Percentiles rank a stretch among this genome's conserved stretches.
phyloP scores from a whole-genome alignment of 1,284 basidiomycete species.

The Marasmius sp. region DNA sequence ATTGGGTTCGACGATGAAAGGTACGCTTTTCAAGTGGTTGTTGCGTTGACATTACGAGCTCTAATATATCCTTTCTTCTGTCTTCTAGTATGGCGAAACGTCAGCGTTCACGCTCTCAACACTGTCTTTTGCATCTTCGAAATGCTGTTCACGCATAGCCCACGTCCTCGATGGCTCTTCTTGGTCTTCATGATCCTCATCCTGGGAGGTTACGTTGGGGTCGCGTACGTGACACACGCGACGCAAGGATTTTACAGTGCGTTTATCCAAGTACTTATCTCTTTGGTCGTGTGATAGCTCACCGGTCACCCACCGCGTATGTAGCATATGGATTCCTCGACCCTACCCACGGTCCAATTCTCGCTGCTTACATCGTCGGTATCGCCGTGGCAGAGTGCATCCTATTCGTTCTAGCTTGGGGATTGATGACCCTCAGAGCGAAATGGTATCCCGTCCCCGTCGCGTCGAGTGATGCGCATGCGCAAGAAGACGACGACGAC shows the following conservation, averaged over 20 bases:
- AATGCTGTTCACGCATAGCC: slow-evolving; percentile 50
- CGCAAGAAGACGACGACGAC: too few relatives aligned
- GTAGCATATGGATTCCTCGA: background rate
- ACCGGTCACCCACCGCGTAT: too few relatives aligned
- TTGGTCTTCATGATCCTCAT: slow-evolving; percentile 47
- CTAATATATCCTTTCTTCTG: background rate
- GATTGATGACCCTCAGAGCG: slow-evolving; percentile 31
- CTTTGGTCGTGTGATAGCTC: background rate
- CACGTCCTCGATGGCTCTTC: slow-evolving; percentile 54
- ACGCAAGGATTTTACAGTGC: slow-evolving; percentile 64
- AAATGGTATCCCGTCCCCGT: slow-evolving; percentile 3
- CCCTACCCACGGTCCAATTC: slow-evolving; percentile 13
- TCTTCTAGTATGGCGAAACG: slow-evolving; percentile 57
- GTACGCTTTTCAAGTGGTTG: too few relatives aligned
- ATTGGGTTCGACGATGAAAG: slow-evolving; percentile 36
- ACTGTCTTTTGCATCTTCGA: slow-evolving; percentile 57
- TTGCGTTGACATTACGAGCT: background rate
- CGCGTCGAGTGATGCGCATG: too few relatives aligned
- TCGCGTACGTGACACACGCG: slow-evolving; percentile 63
- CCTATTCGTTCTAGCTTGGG: slow-evolving; percentile 44
- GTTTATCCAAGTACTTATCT: slow-evolving; percentile 26
- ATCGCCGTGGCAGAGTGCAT: slow-evolving; percentile 47
- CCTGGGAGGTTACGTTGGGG: slow-evolving; percentile 57
- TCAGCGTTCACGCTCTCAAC: slow-evolving; percentile 67
- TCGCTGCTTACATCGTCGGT: slow-evolving; percentile 55